A percentile compares a stretch with the other conserved stretches of the same genome.
Conservation (phyloP, 345 rosid species). For the Eucalyptus viminalis region DNA sequence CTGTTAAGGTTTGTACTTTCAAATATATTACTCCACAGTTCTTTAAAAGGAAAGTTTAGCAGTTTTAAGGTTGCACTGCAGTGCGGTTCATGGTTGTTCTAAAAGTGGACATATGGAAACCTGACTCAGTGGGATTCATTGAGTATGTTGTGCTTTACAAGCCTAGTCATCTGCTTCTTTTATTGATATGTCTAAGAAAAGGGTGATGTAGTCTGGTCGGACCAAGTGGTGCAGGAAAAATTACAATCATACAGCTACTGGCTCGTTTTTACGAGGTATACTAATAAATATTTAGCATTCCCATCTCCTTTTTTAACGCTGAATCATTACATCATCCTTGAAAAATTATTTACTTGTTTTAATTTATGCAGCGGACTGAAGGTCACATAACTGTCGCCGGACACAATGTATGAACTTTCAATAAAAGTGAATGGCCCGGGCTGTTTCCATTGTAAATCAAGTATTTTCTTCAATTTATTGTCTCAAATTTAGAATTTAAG, state of each 20-base stretch:
- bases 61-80: background rate
- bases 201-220: conserved; percentile 50
- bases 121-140: background rate
- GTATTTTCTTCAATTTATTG: conserved; percentile 12
- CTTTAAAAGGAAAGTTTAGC: background rate
- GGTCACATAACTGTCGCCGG: conserved; percentile 70
- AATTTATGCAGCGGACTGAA: conserved; percentile 47
- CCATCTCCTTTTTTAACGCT: background rate
- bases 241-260: conserved; percentile 82
- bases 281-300: background rate
- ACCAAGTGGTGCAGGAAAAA: conserved; percentile 93
- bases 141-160: background rate
- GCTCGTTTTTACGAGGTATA: conserved; percentile 84
- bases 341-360: background rate
- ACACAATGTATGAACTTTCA: conserved; percentile 76
- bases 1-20: background rate
- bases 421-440: conserved; percentile 78
- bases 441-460: conserved; percentile 85
- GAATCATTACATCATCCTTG: background rate
- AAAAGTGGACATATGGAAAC: background rate
- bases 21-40: background rate
- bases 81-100: background rate
- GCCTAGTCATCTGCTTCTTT: background rate
- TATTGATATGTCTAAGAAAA: background rate
- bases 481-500: background rate